Base-by-base conservation (phyloP, 108 stramenopile genomes). In the Cyclotella baltica region DNA sequence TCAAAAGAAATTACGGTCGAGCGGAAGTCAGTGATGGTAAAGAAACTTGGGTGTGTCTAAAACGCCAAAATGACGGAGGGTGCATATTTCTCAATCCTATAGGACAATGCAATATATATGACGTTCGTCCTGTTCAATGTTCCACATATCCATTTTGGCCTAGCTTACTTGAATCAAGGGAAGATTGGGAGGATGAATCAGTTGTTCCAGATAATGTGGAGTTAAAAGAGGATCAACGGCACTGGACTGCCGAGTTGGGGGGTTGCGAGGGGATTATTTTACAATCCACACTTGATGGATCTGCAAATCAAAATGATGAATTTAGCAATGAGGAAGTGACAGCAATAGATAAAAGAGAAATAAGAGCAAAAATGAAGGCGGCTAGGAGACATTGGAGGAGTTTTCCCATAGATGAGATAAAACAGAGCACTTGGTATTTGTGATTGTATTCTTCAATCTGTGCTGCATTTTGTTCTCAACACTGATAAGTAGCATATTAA, bases 111-210 rank as follows among this genome's bases (percentile, higher is more conserved):
- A 61, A 53, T 23, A 89, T 89, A 29, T 89, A 89, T 72, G 86
- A 83, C 1, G 83, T 72, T 13, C 63, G 88, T 13, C 88, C 88
- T 2, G 40, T 81, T 16, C 88, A 89, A 48, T 89, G 88, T 58
- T 52, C 25, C 9, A 89, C 88, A 29, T 89, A 89, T 83, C 88
- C 88, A 8, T 89, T 89, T 65, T 89, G 88, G 88, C 80, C 86
- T 37, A 84, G 73, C 43, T 53, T 89, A 27, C 30, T 89, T 64
- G 71, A 29, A 40, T 72, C 70, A 31, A 27, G 56, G 57, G 61
- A 67, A 1, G 75, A 64, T 43, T 89, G 88, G 88, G 56, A 81
- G 48, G 80, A 70, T 2, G 88, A 89, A 63, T 63, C 82, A 29
- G 75, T 86, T 25, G 4, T 71, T 43, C 70, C 81, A 22, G 88